Evolutionary conservation across 768 basidiomycete genomes (phyloP), one percentile per base, ranked within the genome.

Genomic region (Peribolospora baueri): DNA sequence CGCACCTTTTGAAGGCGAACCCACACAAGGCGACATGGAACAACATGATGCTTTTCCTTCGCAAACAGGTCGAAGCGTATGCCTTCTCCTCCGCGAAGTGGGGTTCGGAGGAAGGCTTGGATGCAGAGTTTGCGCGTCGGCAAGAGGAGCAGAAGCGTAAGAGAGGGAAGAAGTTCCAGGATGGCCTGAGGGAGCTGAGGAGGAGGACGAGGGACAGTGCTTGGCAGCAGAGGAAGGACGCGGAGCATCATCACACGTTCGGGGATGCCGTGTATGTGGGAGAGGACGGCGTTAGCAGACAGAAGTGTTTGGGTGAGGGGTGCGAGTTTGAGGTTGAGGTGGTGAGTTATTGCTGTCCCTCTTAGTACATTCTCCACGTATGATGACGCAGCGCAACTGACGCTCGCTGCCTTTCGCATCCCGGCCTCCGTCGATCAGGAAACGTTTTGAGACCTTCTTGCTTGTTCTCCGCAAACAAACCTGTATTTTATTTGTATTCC

Each of bases 1-100:
- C 91, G 0, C 93, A 98, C 67, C 72, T 91, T 37, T 74, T 97
- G 56, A 86, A 90, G 64, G 82, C 85, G 14, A 95, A 95, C 66
- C 90, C 86, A 3, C 88, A 93, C 70, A 82, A 84, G 60, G 82
- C 87, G 8, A 90, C 85, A 0, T 97, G 84, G 65, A 83, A 84
- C 42, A 98, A 97, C 71, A 97, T 97, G 93, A 97, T 97, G 93
- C 74, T 98, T 25, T 97, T 83, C 69, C 73, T 95, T 4, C 79
- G 93, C 42, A 81, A 72, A 63, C 91, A 97, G 66, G 85, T 93
- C 2, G 93, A 98, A 66, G 84, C 80, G 48, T 95, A 90, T 68
- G 91, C 93, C 4, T 93, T 65, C 56, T 60, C 58, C 40, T 47
- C 81, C 82, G 80, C 84, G 65, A 98, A 98, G 68, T 98, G 93